Percentiles rank a stretch among this genome's conserved stretches.
These are phyloP conservation scores for Corynascus novoguineensis DNA, from an alignment of 495 filamentous ascomycete genomes.

Conservation along the genomic window DNA sequence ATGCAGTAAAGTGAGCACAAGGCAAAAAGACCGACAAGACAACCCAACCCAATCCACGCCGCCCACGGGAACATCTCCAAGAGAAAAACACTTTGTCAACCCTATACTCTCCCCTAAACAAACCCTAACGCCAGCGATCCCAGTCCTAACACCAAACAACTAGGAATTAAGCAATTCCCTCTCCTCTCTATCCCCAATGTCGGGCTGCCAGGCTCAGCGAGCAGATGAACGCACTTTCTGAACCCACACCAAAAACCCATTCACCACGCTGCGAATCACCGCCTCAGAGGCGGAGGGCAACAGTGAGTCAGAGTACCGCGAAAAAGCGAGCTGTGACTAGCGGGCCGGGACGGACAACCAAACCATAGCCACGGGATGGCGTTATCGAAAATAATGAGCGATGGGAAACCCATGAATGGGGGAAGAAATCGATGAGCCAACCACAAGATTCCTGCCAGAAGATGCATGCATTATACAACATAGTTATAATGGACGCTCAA, in stretches of 20 bases:
- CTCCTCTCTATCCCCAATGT: neutral
- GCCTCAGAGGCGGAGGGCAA: neutral
- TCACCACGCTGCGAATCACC: constrained; percentile 15
- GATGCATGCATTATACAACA: constrained; percentile 11
- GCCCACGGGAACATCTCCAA: constrained; percentile 4
- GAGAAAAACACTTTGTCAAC: neutral
- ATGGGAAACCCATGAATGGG: neutral
- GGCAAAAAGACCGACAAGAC: neutral
- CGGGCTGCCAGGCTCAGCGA: no score
- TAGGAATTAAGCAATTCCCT: neutral
- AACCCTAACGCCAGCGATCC: neutral
- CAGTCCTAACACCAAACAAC: neutral
- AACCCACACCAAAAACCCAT: neutral
- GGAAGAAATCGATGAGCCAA: neutral
- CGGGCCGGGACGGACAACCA: neutral
- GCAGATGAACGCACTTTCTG: neutral
- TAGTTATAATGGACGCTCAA: constrained; percentile 12
- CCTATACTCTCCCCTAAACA: neutral
- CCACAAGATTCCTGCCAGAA: constrained; percentile 7
- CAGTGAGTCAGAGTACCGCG: neutral
- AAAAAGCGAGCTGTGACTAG: neutral
- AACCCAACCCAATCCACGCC: neutral
- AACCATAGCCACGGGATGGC: neutral
- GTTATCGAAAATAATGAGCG: neutral
- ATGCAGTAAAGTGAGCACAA: constrained; percentile 1